Percentiles rank a stretch among this genome's conserved stretches.
phyloP scores from a whole-genome alignment of 2,329 filamentous ascomycete species.

The Xylaria arbuscula region DNA sequence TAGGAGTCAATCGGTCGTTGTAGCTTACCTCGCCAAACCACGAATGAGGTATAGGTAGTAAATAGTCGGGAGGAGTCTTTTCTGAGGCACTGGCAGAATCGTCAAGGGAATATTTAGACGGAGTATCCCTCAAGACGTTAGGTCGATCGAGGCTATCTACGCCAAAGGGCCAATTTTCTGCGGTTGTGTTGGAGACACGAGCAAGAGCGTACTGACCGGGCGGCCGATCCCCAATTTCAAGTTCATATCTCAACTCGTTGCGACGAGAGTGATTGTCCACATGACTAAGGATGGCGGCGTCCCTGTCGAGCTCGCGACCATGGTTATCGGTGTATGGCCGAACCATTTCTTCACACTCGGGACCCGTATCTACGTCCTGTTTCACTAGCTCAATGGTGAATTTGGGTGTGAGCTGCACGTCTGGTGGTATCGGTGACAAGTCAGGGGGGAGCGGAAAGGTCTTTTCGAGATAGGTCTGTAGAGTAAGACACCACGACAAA shows the following conservation, averaged over 20 bases:
- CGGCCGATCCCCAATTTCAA: conserved; percentile 38
- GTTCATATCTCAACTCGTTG: conserved; percentile 41
- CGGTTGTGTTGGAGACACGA: conserved; percentile 44
- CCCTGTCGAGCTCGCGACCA: conserved; percentile 39
- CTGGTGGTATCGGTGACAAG: conserved; percentile 75
- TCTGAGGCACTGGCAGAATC: conserved; percentile 35
- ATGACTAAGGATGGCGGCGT: conserved; percentile 48
- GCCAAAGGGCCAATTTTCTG: conserved; percentile 33
- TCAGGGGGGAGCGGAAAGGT: conserved; percentile 76
- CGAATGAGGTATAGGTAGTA: conserved; percentile 68
- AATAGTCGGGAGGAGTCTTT: conserved; percentile 42
- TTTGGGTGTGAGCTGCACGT: conserved; percentile 80
- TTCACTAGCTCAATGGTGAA: conserved; percentile 68
- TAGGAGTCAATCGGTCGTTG: conserved; percentile 81
- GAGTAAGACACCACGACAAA: conserved; percentile 77
- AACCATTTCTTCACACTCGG: conserved; percentile 33
- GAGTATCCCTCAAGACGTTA: conserved; percentile 53
- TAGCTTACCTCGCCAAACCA: conserved; percentile 67
- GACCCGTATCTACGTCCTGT: conserved; percentile 45
- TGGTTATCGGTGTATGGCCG: conserved; percentile 27
- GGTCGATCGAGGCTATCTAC: conserved; percentile 51
- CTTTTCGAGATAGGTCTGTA: conserved; percentile 74
- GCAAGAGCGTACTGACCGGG: conserved; percentile 37
- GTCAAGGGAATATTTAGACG: conserved; percentile 50
- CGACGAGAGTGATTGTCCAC: conserved; percentile 37